A percentile compares a stretch with the other conserved stretches of the same genome.
Conservation (phyloP, 306 rosid genomes). For the Chamaecrista fasciculata region DNA sequence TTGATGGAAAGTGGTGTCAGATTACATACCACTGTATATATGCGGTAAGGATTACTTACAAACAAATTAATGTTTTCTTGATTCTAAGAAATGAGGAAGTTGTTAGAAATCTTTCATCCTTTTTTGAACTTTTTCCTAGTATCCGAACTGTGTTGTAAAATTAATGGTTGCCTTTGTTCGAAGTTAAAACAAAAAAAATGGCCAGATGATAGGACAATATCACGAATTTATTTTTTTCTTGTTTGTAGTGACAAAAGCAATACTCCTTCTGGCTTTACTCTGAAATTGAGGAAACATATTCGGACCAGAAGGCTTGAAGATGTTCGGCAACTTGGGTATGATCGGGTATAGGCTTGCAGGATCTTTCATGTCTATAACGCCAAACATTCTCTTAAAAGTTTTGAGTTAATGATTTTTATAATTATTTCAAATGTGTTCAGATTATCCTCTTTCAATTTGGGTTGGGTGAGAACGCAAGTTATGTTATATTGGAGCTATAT, state of each 20-base stretch:
- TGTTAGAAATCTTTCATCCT: no score
- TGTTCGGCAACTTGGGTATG: slow-evolving; percentile 98
- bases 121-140: neutral
- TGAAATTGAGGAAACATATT: slow-evolving; percentile 89
- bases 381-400: neutral
- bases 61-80: neutral
- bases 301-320: slow-evolving; percentile 94
- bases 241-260: slow-evolving; percentile 77
- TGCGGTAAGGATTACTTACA: slow-evolving; percentile 55
- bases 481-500: slow-evolving; percentile 87
- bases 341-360: slow-evolving; percentile 56
- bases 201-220: neutral
- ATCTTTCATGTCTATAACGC: neutral
- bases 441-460: slow-evolving; percentile 95
- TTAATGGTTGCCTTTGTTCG: neutral
- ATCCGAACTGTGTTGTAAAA: neutral
- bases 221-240: neutral
- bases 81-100: neutral
- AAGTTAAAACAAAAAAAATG: neutral
- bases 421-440: slow-evolving; percentile 40
- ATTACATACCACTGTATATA: slow-evolving; percentile 82
- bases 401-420: neutral
- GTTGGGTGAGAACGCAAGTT: slow-evolving; percentile 80
- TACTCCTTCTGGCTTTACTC: slow-evolving; percentile 97
- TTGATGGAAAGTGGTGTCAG: slow-evolving; percentile 94